Evolutionary conservation across 2,329 filamentous ascomycete species (phyloP).

Genomic region (Diaporthe sp.): DNA sequence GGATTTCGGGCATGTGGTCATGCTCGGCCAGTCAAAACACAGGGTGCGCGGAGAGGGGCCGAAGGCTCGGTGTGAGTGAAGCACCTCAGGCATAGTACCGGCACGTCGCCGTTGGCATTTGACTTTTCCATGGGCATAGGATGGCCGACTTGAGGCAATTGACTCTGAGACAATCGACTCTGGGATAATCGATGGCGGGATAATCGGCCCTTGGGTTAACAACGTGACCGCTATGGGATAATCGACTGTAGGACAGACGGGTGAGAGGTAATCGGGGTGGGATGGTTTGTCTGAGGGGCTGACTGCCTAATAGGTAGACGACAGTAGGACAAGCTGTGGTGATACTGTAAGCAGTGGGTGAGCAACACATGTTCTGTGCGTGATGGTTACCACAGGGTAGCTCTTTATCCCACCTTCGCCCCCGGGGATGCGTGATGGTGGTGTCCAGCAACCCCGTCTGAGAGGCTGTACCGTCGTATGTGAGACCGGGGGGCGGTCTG

Average conservation of each 20-base stretch:
- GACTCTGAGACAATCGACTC: not conserved
- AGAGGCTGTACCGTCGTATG: slow-evolving; percentile 30
- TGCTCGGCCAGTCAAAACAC: not conserved
- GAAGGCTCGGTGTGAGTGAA: slow-evolving; percentile 4
- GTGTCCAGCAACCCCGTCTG: slow-evolving; percentile 25
- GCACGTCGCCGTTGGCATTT: not conserved
- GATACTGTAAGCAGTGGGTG: not conserved
- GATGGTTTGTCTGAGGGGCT: not conserved
- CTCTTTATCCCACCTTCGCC: slow-evolving; percentile 20
- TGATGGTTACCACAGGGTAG: not conserved
- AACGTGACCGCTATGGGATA: not conserved
- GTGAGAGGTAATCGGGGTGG: not conserved
- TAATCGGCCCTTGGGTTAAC: not conserved
- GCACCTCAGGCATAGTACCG: not conserved
- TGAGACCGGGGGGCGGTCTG: slow-evolving; percentile 1
- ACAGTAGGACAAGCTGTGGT: not conserved
- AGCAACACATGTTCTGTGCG: not conserved
- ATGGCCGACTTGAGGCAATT: not conserved
- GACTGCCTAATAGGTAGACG: not conserved
- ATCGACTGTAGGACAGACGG: not conserved
- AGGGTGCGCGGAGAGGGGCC: not conserved
- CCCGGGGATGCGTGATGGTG: slow-evolving; percentile 24
- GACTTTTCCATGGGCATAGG: not conserved
- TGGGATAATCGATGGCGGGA: too few relatives aligned
- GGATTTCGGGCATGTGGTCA: not conserved